phyloP scores from a whole-genome alignment of 2,329 filamentous ascomycete genomes.

The Fusarium drepaniforme region DNA sequence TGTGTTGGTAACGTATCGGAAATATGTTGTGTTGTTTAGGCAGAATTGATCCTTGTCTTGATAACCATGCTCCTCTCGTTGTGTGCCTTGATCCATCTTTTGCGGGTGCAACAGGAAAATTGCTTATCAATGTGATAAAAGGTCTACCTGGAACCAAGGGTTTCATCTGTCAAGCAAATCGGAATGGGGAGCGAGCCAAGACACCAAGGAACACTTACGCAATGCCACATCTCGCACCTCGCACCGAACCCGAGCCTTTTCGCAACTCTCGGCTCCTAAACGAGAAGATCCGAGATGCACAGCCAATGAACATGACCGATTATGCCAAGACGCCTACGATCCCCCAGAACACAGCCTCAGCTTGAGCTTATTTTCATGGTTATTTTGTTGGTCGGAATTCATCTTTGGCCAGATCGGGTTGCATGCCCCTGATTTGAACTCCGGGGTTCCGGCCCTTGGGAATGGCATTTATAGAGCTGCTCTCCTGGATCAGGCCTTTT shows the following conservation, averaged over 20 bases:
- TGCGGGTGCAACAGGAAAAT: not conserved
- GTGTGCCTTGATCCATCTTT: fast-evolving
- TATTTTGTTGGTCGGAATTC: not conserved
- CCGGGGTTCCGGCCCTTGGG: not conserved
- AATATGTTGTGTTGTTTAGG: not conserved
- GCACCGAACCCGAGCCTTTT: not conserved
- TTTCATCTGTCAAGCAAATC: not conserved
- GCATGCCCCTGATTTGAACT: not conserved
- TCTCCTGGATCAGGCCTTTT: not conserved
- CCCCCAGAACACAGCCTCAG: not conserved
- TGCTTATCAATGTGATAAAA: not conserved
- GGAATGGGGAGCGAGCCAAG: not conserved
- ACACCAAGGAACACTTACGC: not conserved
- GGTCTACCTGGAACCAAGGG: not conserved
- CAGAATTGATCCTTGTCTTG: not conserved
- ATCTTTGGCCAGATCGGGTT: not conserved
- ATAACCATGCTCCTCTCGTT: not conserved
- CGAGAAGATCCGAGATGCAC: not conserved
- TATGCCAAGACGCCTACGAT: not conserved
- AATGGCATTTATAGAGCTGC: not conserved
- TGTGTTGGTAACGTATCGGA: not conserved
- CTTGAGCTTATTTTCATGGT: not conserved
- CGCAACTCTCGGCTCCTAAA: not conserved
- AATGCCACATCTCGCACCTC: not conserved
- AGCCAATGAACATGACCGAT: not conserved